Base-by-base conservation (phyloP, 176 grass and related monocot genomes). In the Dendrocalamus sinicus region DNA sequence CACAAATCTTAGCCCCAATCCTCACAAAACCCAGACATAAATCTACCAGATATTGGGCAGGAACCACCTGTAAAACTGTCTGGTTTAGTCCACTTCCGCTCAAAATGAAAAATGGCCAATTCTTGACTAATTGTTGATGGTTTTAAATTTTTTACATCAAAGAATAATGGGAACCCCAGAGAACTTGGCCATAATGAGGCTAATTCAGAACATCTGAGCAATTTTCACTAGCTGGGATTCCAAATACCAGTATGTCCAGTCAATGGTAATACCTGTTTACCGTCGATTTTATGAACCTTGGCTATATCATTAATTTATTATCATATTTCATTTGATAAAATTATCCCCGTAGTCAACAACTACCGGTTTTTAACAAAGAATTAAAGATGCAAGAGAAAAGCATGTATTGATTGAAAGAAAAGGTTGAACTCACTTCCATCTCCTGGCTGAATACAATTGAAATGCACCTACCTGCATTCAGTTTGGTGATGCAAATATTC, bases 401-500 rank as follows among this genome's bases (percentile, higher is more conserved):
- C 23, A 58, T 73, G 46, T 72, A 76, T 44, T 91, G 55, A 14
- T 50, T 47, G 28, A 76, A 85, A 22, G 67, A 74, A 83, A 88
- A 88, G 19, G 41, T 81, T 28, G 80, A 84, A 75, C 50, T 54
- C 37, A 41, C 13, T 72, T 82, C 51, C 24, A 81, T 70, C 12
- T 61, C 66, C 64, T 73, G 50, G 13, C 65, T 85, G 28, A 84
- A 61, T 45, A 63, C 78, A 63, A 79, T 61, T 41, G 22, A 75
- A 44, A 60, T 46, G 76, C 73, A 77, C 73, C 64, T 79, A 94
- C 96, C 96, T 85, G 70, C 65, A 84, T 91, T 60, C 50, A 98
- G 80, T 92, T 83, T 95, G 57, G 96, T 95, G 63, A 98, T 79
- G 43, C 91, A 98, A 76, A 98, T 98, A 87, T 77, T 94, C 81